phyloP scores from a whole-genome alignment of 352 stramenopile genomes.

The Globisporangium abappressorium region DNA sequence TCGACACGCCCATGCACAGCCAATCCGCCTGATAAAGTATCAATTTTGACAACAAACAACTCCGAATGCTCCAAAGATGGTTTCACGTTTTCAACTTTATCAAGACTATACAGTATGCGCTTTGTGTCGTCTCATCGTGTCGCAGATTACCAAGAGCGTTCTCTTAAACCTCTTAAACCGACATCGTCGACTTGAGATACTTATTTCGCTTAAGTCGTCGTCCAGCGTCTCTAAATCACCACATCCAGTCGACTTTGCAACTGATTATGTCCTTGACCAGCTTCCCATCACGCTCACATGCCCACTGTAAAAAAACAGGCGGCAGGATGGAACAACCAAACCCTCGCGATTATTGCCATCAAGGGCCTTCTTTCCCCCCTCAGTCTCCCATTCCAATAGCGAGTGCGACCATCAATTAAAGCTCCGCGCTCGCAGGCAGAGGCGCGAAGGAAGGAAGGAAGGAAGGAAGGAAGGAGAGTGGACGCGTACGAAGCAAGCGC shows the following conservation, averaged over 20 bases:
- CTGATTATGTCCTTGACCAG: background rate
- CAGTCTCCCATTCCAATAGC: background rate
- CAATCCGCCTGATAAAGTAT: background rate
- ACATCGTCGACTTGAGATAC: background rate
- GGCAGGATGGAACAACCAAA: conserved; percentile 11
- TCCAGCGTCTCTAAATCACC: background rate
- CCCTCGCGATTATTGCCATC: background rate
- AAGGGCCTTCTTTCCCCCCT: too few relatives aligned
- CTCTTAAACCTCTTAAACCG: background rate
- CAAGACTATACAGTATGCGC: background rate
- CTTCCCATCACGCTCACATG: background rate
- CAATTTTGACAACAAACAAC: background rate
- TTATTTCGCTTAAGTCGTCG: background rate
- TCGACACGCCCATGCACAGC: background rate
- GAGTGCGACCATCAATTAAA: background rate
- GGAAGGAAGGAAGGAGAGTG: too few relatives aligned
- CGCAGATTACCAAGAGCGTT: background rate
- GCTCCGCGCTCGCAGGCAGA: background rate
- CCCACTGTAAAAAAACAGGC: conserved; percentile 3
- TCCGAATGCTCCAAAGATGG: background rate
- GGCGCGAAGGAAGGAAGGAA: background rate
- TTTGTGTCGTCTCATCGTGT: conserved; percentile 6
- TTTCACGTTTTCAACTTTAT: background rate
- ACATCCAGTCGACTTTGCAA: background rate
- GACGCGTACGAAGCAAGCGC: background rate